Evolutionary conservation across 1,284 basidiomycete genomes (phyloP).

Genomic region (Boletellus dicymbophilus): DNA sequence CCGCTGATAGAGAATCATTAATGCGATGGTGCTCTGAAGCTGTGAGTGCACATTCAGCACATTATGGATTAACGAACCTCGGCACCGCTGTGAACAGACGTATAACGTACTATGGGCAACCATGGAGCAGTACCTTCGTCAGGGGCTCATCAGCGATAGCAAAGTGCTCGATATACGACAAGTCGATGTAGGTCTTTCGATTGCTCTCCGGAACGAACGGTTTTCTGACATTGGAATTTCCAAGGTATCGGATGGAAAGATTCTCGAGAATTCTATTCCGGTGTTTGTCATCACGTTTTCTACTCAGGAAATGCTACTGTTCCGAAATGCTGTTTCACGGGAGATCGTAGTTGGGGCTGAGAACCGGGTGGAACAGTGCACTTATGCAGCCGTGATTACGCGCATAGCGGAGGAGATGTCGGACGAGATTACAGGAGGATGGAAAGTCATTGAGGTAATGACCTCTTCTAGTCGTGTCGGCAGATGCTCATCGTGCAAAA

Average conservation of each 20-base stretch:
- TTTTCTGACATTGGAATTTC: slow-evolving; percentile 5
- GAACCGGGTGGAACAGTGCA: slow-evolving; percentile 89
- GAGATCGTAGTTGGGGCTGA: slow-evolving; percentile 89
- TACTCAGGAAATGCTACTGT: slow-evolving; percentile 93
- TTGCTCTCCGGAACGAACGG: background rate
- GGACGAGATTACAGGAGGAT: slow-evolving; percentile 94
- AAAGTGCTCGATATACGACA: slow-evolving; percentile 94
- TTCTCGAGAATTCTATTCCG: slow-evolving; percentile 88
- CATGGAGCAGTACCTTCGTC: slow-evolving; percentile 91
- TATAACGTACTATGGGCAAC: slow-evolving; percentile 98
- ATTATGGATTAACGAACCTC: background rate
- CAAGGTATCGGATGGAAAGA: slow-evolving; percentile 78
- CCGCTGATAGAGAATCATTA: slow-evolving; percentile 84
- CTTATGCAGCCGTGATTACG: slow-evolving; percentile 92
- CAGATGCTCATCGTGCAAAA: slow-evolving; percentile 5
- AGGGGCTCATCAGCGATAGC: slow-evolving; percentile 89
- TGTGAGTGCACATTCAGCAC: slow-evolving; percentile 47
- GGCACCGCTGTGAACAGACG: slow-evolving; percentile 56
- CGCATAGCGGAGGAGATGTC: slow-evolving; percentile 84
- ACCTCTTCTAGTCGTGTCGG: background rate
- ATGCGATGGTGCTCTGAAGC: slow-evolving; percentile 96
- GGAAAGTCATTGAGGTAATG: slow-evolving; percentile 94
- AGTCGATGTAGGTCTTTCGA: slow-evolving; percentile 75
- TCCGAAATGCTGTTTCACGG: slow-evolving; percentile 86
- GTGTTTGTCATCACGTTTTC: slow-evolving; percentile 94